Evolutionary conservation across 1,139 yeast genomes (phyloP), one percentile per base, ranked within the genome.

Genomic region (Magnusiomyces paraingens): DNA sequence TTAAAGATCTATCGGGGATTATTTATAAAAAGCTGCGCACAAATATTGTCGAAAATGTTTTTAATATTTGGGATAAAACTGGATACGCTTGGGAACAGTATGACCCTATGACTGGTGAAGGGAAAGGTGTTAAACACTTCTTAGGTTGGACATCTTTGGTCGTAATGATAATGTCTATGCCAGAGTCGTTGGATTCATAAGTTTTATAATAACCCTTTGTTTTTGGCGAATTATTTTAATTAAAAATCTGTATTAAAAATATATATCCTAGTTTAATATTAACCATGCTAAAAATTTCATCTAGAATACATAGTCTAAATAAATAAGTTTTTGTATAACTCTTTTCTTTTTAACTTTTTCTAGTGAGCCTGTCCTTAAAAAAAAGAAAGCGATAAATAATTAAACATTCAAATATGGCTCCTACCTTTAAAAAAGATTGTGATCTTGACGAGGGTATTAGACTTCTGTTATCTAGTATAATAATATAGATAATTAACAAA

Each of bases 21-120:
- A 65, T 83, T 0, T 93, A 89, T 69, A 63, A 68, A 5, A 71
- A 76, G 29, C 75, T 93, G 55, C 78, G 96, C 59, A 58, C 66
- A 15, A 88, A 87, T 61, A 65, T 93, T 51, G 88, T 91, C 10
- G 65, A 73, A 17, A 93, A 87, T 61, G 81, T 89, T 5, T 81
- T 74, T 64, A 67, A 75, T 21, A 81, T 86, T 62, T 90, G 95
- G 88, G 65, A 77, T 55, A 67, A 72, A 40, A 85, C 95, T 0
- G 96, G 96, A 0, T 87, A 79, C 65, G 89, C 89, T 3, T 93
- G 90, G 86, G 99, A 93, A 64, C 95, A 90, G 65, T 93, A 93
- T 66, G 83, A 88, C 61, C 94, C 89, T 57, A 69, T 65, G 35
- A 81, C 83, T 2, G 99, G 99, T 1, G 67, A 70, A 2, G 87